Conservation (phyloP, 805 yeast species). For the Wickerhamiella azymoides region DNA sequence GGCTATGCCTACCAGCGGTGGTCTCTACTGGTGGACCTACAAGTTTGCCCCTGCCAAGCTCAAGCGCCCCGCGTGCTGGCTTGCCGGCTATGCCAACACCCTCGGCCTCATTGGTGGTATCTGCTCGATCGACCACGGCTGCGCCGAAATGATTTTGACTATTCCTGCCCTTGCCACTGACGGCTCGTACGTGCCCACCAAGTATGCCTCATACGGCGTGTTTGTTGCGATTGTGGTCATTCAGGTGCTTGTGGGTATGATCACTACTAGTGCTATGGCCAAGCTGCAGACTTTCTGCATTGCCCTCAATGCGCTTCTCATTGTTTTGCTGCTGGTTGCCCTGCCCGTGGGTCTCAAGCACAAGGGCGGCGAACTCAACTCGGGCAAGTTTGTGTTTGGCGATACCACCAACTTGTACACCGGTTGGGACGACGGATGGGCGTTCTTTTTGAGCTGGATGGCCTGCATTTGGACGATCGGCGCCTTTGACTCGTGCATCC, state of each 20-base stretch:
- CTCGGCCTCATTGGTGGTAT: conserved; percentile 53
- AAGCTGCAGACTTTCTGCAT: conserved; percentile 48
- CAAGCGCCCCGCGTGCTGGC: conserved; percentile 41
- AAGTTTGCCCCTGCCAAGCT: conserved; percentile 45
- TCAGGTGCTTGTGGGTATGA: conserved; percentile 40
- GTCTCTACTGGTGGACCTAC: conserved; percentile 56
- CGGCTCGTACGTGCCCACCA: conserved; percentile 32
- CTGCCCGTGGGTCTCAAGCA: conserved; percentile 39
- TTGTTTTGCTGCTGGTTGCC: conserved; percentile 45
- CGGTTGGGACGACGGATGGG: conserved; percentile 46
- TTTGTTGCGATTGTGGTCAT: conserved; percentile 45
- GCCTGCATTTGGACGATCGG: conserved; percentile 68
- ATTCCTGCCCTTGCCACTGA: conserved; percentile 25
- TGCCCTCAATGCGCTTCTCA: conserved; percentile 36
- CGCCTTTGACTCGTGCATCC: conserved; percentile 58
- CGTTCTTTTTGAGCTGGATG: conserved; percentile 40
- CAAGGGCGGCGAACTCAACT: conserved; percentile 28
- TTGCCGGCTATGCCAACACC: conserved; percentile 56
- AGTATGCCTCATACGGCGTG: conserved; percentile 46
- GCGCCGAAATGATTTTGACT: conserved; percentile 41
- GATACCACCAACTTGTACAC: conserved; percentile 35
- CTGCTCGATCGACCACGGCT: conserved; percentile 58
- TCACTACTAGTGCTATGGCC: conserved; percentile 44
- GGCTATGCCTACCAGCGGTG: conserved; percentile 65
- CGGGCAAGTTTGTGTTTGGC: conserved; percentile 43